phyloP scores from a whole-genome alignment of 208 protist species.

The Phytomonas sp. region DNA sequence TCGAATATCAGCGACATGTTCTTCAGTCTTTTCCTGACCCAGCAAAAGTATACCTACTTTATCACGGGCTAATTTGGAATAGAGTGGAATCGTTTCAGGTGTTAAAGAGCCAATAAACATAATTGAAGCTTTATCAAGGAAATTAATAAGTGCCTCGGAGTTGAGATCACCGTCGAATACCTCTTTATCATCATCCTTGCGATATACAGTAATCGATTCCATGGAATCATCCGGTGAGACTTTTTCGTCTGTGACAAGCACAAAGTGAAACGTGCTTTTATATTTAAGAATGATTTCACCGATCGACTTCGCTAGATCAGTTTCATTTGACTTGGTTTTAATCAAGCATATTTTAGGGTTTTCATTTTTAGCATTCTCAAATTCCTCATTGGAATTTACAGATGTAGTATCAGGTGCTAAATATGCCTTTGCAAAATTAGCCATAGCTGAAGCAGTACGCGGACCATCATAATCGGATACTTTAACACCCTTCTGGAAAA shows the following conservation, averaged over 20 bases:
- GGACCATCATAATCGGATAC: slow-evolving; percentile 53
- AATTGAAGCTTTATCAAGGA: slow-evolving; percentile 39
- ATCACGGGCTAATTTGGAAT: not conserved
- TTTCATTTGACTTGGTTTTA: slow-evolving; percentile 34
- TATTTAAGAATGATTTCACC: slow-evolving; percentile 23
- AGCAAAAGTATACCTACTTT: slow-evolving; percentile 15
- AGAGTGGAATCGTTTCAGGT: not conserved
- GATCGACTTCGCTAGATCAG: slow-evolving; percentile 25
- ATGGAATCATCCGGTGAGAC: slow-evolving; percentile 35
- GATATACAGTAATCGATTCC: slow-evolving; percentile 62
- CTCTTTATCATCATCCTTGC: slow-evolving; percentile 33
- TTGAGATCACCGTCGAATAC: slow-evolving; percentile 25
- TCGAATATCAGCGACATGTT: slow-evolving; percentile 21
- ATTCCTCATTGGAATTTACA: slow-evolving; percentile 27
- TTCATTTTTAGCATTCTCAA: slow-evolving; percentile 58
- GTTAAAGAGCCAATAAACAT: slow-evolving; percentile 36
- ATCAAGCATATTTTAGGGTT: slow-evolving; percentile 33
- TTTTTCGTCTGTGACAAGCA: slow-evolving; percentile 39
- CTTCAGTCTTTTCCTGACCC: slow-evolving; percentile 16
- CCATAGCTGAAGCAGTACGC: slow-evolving; percentile 46
- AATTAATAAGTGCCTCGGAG: slow-evolving; percentile 39
- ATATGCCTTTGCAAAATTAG: slow-evolving; percentile 52
- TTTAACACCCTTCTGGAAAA: slow-evolving; percentile 75
- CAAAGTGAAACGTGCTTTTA: slow-evolving; percentile 45
- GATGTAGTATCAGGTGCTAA: slow-evolving; percentile 30